These are phyloP conservation scores for Tubosaeta sp. DNA, from an alignment of 768 basidiomycete genomes.

Conservation along the genomic window DNA sequence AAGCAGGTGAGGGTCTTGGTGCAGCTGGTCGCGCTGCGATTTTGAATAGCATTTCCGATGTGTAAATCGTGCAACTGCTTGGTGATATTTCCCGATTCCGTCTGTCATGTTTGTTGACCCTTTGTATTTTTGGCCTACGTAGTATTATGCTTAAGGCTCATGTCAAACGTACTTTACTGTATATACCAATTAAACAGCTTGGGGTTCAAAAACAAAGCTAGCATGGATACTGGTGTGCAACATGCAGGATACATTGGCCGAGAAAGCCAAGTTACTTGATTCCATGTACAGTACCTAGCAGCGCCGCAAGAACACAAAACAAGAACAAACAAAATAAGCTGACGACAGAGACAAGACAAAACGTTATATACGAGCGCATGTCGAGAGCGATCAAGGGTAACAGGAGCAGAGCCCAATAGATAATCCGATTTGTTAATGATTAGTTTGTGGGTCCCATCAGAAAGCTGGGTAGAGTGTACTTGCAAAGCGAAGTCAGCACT, in stretches of 20 bases:
- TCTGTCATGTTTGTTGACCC: not conserved
- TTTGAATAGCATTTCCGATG: conserved; percentile 20
- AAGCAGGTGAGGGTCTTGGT: conserved; percentile 19
- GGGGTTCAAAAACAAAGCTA: not conserved
- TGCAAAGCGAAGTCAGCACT: conserved; percentile 15
- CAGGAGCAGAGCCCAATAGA: conserved; percentile 30
- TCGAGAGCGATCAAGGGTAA: conserved; percentile 37
- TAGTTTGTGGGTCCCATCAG: conserved; percentile 25
- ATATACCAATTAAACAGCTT: conserved; percentile 5
- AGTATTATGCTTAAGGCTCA: not conserved
- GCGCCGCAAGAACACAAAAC: conserved; percentile 26
- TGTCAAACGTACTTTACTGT: conserved; percentile 2
- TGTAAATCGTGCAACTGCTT: conserved; percentile 12
- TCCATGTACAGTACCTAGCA: conserved; percentile 7
- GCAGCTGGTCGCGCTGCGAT: conserved; percentile 24
- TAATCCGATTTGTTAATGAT: conserved; percentile 27
- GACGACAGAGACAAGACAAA: conserved; percentile 30
- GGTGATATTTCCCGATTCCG: not conserved
- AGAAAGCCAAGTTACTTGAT: conserved; percentile 11
- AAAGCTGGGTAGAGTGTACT: conserved; percentile 14
- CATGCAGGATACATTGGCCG: conserved; percentile 9
- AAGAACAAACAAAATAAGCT: conserved; percentile 26
- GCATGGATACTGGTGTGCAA: not conserved
- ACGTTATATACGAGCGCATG: conserved; percentile 33
- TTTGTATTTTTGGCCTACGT: conserved; percentile 9